Evolutionary conservation across 352 stramenopile species (phyloP).

Genomic region (Phytophthora constricta): DNA sequence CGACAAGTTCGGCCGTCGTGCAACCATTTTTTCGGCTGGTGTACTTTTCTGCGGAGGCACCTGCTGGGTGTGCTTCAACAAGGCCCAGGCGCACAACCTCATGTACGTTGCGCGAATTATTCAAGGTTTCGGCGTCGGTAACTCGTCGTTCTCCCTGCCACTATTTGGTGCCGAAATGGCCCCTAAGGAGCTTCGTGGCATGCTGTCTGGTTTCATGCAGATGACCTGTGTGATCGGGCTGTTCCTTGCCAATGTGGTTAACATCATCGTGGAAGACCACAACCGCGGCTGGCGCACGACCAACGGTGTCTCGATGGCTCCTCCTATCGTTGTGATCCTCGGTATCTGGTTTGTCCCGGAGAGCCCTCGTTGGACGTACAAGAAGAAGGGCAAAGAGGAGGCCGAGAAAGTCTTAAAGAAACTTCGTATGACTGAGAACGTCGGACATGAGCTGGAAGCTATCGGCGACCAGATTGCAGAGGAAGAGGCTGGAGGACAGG

Average conservation of each 20-base stretch:
- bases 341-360: slow-evolving; percentile 51
- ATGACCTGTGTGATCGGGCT: slow-evolving; percentile 44
- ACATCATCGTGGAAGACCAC: slow-evolving; percentile 39
- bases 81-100: slow-evolving; percentile 19
- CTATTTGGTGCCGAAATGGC: slow-evolving; percentile 48
- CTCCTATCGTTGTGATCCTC: slow-evolving; percentile 41
- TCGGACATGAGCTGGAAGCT: slow-evolving; percentile 39
- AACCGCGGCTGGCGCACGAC: slow-evolving; percentile 43
- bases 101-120: slow-evolving; percentile 43
- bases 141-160: slow-evolving; percentile 42
- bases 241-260: slow-evolving; percentile 46
- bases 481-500: slow-evolving; percentile 26
- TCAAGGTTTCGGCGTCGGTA: slow-evolving; percentile 46
- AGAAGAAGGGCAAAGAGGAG: slow-evolving; percentile 39
- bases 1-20: slow-evolving; percentile 39
- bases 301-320: slow-evolving; percentile 41
- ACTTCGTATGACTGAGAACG: slow-evolving; percentile 41
- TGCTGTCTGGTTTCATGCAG: slow-evolving; percentile 50
- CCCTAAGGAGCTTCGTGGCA: slow-evolving; percentile 41
- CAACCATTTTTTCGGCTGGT: slow-evolving; percentile 40
- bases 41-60: slow-evolving; percentile 42
- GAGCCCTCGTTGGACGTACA: slow-evolving; percentile 48
- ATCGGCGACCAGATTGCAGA: slow-evolving; percentile 48
- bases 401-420: slow-evolving; percentile 37
- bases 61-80: slow-evolving; percentile 38